Conservation (phyloP, 2,329 filamentous ascomycete genomes). For the Phaeosphaeriaceae sp. region DNA sequence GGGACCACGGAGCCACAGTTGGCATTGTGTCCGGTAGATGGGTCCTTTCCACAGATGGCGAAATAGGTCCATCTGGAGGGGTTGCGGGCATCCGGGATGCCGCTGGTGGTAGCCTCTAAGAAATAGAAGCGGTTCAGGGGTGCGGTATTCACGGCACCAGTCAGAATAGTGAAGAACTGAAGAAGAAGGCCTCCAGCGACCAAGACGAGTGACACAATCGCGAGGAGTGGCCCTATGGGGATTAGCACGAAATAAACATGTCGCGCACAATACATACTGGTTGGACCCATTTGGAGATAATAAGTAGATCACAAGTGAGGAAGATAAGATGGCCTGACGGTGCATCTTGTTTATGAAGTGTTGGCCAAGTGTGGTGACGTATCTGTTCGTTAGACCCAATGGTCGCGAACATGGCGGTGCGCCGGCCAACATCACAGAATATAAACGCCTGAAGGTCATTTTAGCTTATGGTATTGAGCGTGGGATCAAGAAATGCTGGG, state of each 20-base stretch:
- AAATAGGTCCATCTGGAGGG: constrained; percentile 90
- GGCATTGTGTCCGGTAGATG: constrained; percentile 57
- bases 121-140: constrained; percentile 83
- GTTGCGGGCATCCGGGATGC: constrained; percentile 63
- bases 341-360: constrained; percentile 26
- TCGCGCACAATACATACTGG: constrained; percentile 22
- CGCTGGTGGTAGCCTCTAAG: constrained; percentile 76
- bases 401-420: constrained; percentile 1
- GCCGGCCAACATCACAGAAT: too few relatives aligned
- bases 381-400: background rate
- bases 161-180: constrained; percentile 70
- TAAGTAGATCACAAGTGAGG: constrained; percentile 14
- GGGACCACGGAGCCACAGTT: constrained; percentile 70
- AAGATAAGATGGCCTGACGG: background rate
- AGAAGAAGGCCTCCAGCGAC: constrained; percentile 67
- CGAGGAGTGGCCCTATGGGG: constrained; percentile 60
- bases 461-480: too few relatives aligned
- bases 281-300: constrained; percentile 18
- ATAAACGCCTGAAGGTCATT: too few relatives aligned
- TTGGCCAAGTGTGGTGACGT: constrained; percentile 22
- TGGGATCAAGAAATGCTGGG: too few relatives aligned
- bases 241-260: constrained; percentile 4
- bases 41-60: constrained; percentile 72
- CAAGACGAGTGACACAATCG: constrained; percentile 65
- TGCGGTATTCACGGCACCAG: constrained; percentile 60